A percentile compares a stretch with the other conserved stretches of the same genome.
Conservation (phyloP, 2,329 filamentous ascomycete species). For the Tolypocladium sp. region DNA sequence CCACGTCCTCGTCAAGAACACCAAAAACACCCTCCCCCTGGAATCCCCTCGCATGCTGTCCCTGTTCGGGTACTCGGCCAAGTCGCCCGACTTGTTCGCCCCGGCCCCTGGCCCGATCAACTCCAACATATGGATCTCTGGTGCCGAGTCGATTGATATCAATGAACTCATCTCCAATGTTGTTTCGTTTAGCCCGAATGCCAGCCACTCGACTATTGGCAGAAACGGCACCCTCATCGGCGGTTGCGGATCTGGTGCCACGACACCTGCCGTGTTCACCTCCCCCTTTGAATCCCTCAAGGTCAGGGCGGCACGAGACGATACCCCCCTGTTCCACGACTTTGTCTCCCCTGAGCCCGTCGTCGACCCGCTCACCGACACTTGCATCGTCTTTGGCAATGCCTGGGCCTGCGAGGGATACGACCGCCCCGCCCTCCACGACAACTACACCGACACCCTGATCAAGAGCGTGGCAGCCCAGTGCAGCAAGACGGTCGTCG, state of each 20-base stretch:
- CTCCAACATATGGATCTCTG: slow-evolving; percentile 24
- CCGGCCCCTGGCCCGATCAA: slow-evolving; percentile 23
- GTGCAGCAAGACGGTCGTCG: slow-evolving; percentile 54
- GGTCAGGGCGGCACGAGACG: slow-evolving; percentile 42
- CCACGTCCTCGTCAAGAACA: slow-evolving; percentile 56
- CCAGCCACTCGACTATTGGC: slow-evolving; percentile 18
- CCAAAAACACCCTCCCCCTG: slow-evolving; percentile 44
- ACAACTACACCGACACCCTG: slow-evolving; percentile 54
- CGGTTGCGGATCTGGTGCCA: slow-evolving; percentile 40
- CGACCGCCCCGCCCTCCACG: slow-evolving; percentile 50
- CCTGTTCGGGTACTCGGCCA: slow-evolving; percentile 53
- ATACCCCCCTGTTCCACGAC: slow-evolving; percentile 51
- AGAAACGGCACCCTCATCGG: slow-evolving; percentile 32
- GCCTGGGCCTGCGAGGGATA: slow-evolving; percentile 65
- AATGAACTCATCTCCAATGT: not conserved
- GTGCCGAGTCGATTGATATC: slow-evolving; percentile 17
- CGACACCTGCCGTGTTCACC: slow-evolving; percentile 35
- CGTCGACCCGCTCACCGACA: slow-evolving; percentile 42
- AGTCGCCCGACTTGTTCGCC: slow-evolving; percentile 32
- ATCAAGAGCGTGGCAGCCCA: slow-evolving; percentile 46
- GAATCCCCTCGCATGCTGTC: slow-evolving; percentile 40
- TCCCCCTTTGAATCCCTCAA: slow-evolving; percentile 47
- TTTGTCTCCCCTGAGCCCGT: slow-evolving; percentile 36
- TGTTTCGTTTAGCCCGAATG: not conserved
- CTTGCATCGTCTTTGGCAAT: slow-evolving; percentile 62